Percentiles rank a stretch among this genome's conserved stretches.
phyloP scores from a whole-genome alignment of 345 rosid species.

The Sisymbrium irio region DNA sequence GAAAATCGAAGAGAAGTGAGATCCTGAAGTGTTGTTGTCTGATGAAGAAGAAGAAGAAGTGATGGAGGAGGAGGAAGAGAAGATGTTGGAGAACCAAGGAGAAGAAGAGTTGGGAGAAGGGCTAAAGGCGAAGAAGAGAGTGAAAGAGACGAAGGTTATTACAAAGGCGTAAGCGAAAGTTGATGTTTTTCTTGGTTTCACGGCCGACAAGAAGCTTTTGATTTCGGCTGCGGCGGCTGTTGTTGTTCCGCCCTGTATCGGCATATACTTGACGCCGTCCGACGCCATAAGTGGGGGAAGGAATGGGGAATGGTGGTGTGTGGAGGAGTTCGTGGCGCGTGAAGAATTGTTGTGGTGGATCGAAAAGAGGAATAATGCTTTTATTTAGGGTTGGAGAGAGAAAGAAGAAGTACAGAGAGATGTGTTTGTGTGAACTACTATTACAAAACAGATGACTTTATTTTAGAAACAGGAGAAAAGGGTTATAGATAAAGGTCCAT shows the following conservation, averaged over 20 bases:
- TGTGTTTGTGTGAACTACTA: neutral
- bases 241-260: constrained; percentile 37
- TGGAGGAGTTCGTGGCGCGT: constrained; percentile 20
- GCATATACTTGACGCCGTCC: constrained; percentile 57
- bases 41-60: neutral
- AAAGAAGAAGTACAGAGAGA: neutral
- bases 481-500: neutral
- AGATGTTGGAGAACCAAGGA: constrained; percentile 62
- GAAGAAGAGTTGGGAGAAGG: constrained; percentile 66
- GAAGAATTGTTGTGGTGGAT: constrained; percentile 1
- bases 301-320: constrained; percentile 12
- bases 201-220: constrained; percentile 41
- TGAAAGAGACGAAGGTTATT: constrained; percentile 64
- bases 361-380: neutral
- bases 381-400: constrained; percentile 6
- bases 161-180: constrained; percentile 66
- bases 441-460: constrained; percentile 3
- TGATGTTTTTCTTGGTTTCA: constrained; percentile 51
- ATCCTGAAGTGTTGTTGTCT: constrained; percentile 42
- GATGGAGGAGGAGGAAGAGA: constrained; percentile 25
- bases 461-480: neutral
- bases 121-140: constrained; percentile 65
- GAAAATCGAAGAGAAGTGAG: constrained; percentile 48
- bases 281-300: constrained; percentile 50
- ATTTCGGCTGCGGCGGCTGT: constrained; percentile 39